Base-by-base conservation (phyloP, 495 filamentous ascomycete species). In the Xylaria sp. region DNA sequence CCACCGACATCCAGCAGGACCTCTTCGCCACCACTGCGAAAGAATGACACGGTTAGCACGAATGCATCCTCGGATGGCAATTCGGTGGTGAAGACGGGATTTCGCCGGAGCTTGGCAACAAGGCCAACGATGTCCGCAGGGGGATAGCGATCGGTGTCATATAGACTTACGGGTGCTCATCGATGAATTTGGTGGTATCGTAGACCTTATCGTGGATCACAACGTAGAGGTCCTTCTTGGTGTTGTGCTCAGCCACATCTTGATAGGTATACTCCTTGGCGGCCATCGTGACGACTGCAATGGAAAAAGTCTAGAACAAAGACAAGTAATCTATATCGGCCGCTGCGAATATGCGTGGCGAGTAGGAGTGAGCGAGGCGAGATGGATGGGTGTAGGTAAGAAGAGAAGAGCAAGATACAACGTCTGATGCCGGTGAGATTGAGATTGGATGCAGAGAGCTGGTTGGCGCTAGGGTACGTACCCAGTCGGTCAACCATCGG, bases 181-280 rank as follows among this genome's bases (percentile, higher is more conserved):
- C 95, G 69, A 98, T 86, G 84, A 99, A 99, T 79, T 88, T 92
- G 73, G 88, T 87, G 75, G 86, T 80, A 80, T 97, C 90, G 88
- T 98, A 99, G 82, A 99, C 91, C 85, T 97, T 95, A 82, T 98
- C 95, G 86, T 98, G 93, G 77, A 98, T 88, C 68, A 98, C 91
- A 72, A 98, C 74, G 84, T 88, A 97, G 59, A 97, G 87, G 79
- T 98, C 94, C 89, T 98, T 98, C 91, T 98, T 98, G 79, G 89
- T 90, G 84, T 90, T 92, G 86, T 99, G 97, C 79, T 87, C 88
- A 71, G 92, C 86, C 80, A 98, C 89, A 75, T 98, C 93, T 74
- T 90, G 83, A 84, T 92, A 93, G 68, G 95, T 97, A 83, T 91
- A 88, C 81, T 93, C 88, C 83, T 93, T 88, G 71, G 85, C 81